Base-by-base conservation (phyloP, 2,329 filamentous ascomycete species). In the Xylaria sp. region DNA sequence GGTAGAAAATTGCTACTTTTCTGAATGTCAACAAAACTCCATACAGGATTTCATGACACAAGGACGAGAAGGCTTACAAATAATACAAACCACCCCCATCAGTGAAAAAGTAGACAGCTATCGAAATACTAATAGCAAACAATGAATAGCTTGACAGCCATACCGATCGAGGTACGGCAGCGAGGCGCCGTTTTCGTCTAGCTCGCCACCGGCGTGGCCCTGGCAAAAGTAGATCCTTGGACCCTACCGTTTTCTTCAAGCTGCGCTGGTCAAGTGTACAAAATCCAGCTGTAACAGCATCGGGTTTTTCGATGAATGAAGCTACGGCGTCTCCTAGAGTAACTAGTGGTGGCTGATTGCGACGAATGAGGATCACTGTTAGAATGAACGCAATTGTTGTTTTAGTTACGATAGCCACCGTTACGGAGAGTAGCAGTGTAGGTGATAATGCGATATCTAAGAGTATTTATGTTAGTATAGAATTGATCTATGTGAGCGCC, bases 291-390 rank as follows among this genome's bases (percentile, higher is more conserved):
- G 23, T 23, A 23, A 23, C 23, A 23, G 23, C 20, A n/a, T 65
- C 57, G 4, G 63, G 63, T 0, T 23, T 44, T 36, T 59, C 56
- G 33, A 65, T 60, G 15, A 60, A 65, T 3, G 63, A 59, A 2
- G 56, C 63, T 6, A 65, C 15, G 9, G 33, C 36, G 38, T 65
- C 63, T 23, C 63, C 63, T 11, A 65, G 17, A 4, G 63, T 65
- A 33, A 65, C 48, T 5, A 60, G 40, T 6, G 56, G 36, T 5
- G 11, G 23, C 26, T 60, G 20, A 7, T 54, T 26, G 10, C 23
- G 57, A 4, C 56, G 44, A 15, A 2, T 15, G 6, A 60, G 46
- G 2, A 60, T 5, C 1, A 28, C 6, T 3, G 63, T 59, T 3
- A 60, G 20, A 3, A 46, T 6, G 2, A 65, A 15, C 2, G 63